These are phyloP conservation scores for Haplosporangium gracile DNA, from an alignment of 192 early-diverging fungal genomes.

Conservation along the genomic window DNA sequence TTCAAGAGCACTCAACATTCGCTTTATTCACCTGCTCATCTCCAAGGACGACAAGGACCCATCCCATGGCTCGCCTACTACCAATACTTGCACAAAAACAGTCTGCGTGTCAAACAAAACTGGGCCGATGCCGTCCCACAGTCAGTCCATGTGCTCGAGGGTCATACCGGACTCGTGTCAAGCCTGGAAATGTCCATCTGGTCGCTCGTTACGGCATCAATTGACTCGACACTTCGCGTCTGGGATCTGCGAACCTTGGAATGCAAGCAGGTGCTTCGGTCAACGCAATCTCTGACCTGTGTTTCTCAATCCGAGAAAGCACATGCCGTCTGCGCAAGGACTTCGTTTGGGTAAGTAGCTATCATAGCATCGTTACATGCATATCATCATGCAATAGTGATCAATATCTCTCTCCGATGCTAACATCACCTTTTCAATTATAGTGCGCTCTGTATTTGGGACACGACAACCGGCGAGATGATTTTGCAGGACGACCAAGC, in stretches of 20 bases:
- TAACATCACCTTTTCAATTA: background rate
- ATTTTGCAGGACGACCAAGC: constrained; percentile 48
- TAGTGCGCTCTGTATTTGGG: constrained; percentile 50
- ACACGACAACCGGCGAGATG: constrained; percentile 35
- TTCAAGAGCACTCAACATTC: constrained; percentile 43
- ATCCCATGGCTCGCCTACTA: constrained; percentile 36
- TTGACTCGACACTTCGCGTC: constrained; percentile 77
- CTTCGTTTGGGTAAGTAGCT: constrained; percentile 42
- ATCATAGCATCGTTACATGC: background rate
- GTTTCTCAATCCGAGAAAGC: constrained; percentile 40
- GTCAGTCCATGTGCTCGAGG: constrained; percentile 45
- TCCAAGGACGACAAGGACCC: constrained; percentile 9
- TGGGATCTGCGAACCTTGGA: constrained; percentile 74
- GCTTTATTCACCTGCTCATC: constrained; percentile 17
- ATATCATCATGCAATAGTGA: background rate
- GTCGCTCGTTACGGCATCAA: constrained; percentile 71
- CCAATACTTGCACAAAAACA: constrained; percentile 31
- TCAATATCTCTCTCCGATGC: background rate
- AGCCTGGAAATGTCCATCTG: constrained; percentile 52
- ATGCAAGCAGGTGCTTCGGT: constrained; percentile 56
- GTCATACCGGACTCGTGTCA: constrained; percentile 44
- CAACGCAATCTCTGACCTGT: constrained; percentile 33
- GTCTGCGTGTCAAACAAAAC: constrained; percentile 20
- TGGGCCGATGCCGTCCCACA: constrained; percentile 41
- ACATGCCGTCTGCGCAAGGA: constrained; percentile 36